Base-by-base conservation (phyloP, 2,329 filamentous ascomycete genomes). In the Penicillium sp. region DNA sequence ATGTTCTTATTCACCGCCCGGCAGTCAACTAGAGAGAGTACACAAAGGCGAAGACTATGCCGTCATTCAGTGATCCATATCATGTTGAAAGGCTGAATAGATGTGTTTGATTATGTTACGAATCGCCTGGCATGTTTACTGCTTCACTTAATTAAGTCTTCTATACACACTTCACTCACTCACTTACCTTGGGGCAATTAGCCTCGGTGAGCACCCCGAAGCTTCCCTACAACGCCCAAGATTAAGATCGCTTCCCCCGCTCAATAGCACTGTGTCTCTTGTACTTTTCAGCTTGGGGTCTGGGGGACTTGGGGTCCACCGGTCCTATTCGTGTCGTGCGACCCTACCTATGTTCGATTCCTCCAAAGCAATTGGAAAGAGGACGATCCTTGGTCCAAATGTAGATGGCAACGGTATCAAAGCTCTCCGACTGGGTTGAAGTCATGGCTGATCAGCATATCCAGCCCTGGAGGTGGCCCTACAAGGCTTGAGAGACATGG, bases 141-240 rank as follows among this genome's bases (percentile, higher is more conserved):
- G 7, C n/a, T 35, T 5, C 18, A 38, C 18, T 23, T n/a, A 4
- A 20, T 27, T 25, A 4, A 12, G 23, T 9, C 23, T n/a, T 8
- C 3, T 15, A 37, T 3, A 4, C 32, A 32, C n/a, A 15, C 32
- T 3, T 10, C 32, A 32, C n/a, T 15, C 32, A 37, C 15, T 32
- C 13, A 32, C 31, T 32, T 13, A 32, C 5, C 13, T 27, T 23
- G 24, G 38, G 38, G 24, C 35, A 40, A 20, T 41, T 53, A 39
- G 38, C 47, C 51, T 53, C 46, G 46, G 50, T 47, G 43, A 27
- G 38, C 27, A 32, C 38, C 39, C 51, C 47, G 47, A 50, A 45
- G 13, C 28, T 15, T 32, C 37, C 20, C 25, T 37, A 4, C 9
- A 33, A 18, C 5, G 25, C 35, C 31, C 15, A 37, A 33, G 25